These are phyloP conservation scores for Xylariaceae sp. DNA, from an alignment of 2,329 filamentous ascomycete genomes.

Conservation along the genomic window DNA sequence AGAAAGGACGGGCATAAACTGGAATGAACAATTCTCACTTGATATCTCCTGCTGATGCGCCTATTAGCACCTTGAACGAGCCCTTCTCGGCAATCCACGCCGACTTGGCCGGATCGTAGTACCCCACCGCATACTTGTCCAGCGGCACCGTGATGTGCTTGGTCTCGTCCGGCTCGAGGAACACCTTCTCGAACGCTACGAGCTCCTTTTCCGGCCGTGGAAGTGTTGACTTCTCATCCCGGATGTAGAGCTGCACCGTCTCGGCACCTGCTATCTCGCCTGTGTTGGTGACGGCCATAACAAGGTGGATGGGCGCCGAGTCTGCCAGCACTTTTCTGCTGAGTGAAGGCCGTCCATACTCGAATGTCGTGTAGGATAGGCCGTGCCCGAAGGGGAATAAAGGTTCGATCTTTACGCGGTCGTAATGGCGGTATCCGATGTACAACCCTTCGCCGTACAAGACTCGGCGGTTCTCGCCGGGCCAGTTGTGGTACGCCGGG, in stretches of 20 bases:
- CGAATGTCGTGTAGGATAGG: conserved; percentile 67
- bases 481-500: conserved; percentile 69
- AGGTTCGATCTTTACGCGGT: conserved; percentile 54
- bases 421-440: conserved; percentile 70
- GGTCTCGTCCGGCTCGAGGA: conserved; percentile 53
- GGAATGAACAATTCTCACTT: conserved; percentile 42
- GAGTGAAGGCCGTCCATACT: conserved; percentile 56
- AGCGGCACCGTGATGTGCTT: conserved; percentile 44
- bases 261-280: conserved; percentile 56
- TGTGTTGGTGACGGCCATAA: conserved; percentile 50
- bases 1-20: conserved; percentile 1
- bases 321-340: conserved; percentile 39
- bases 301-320: conserved; percentile 41
- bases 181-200: conserved; percentile 64
- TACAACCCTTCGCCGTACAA: conserved; percentile 70
- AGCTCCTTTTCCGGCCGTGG: conserved; percentile 66
- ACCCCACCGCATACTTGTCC: conserved; percentile 52
- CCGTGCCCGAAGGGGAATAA: conserved; percentile 72
- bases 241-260: conserved; percentile 64
- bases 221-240: conserved; percentile 59
- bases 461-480: conserved; percentile 63
- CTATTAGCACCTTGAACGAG: conserved; percentile 56
- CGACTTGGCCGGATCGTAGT: conserved; percentile 57
- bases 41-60: conserved; percentile 60
- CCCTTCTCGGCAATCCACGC: conserved; percentile 66